phyloP scores from a whole-genome alignment of 2,329 filamentous ascomycete species.

The Pseudogymnoascus sp. region DNA sequence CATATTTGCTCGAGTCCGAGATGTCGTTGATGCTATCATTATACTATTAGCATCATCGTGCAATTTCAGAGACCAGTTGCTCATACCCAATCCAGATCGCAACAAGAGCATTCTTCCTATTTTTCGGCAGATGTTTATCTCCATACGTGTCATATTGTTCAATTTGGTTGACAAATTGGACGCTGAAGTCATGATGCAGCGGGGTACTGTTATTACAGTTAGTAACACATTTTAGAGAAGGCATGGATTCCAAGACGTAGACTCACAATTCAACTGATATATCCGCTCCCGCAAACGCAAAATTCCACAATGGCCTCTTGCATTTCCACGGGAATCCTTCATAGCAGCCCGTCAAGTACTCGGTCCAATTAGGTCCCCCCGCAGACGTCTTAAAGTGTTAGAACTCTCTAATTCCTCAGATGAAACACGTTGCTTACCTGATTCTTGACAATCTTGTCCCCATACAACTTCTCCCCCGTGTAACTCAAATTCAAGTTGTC shows the following conservation, averaged over 20 bases:
- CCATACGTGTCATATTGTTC: conserved; percentile 40
- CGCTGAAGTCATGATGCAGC: conserved; percentile 44
- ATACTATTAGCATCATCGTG: background rate
- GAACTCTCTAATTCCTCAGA: background rate
- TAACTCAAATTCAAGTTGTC: conserved; percentile 41
- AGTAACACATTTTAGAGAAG: background rate
- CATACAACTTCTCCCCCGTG: conserved; percentile 36
- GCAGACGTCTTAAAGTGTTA: conserved; percentile 38
- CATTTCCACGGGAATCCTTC: conserved; percentile 39
- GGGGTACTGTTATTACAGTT: conserved; percentile 32
- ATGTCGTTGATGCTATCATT: conserved; percentile 44
- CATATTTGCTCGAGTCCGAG: conserved; percentile 39
- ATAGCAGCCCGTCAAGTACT: conserved; percentile 46
- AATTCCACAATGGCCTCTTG: conserved; percentile 45
- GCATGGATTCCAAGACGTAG: background rate
- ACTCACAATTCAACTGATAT: conserved; percentile 36
- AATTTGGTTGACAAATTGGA: conserved; percentile 43
- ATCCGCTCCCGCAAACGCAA: conserved; percentile 48
- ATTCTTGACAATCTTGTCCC: conserved; percentile 45
- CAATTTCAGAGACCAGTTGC: background rate
- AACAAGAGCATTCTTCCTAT: conserved; percentile 33
- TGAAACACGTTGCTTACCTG: conserved; percentile 21
- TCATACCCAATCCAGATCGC: conserved; percentile 42
- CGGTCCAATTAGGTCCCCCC: conserved; percentile 48
- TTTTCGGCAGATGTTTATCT: conserved; percentile 20